phyloP scores from a whole-genome alignment of 768 basidiomycete genomes.

The Boletellus ananiceps region DNA sequence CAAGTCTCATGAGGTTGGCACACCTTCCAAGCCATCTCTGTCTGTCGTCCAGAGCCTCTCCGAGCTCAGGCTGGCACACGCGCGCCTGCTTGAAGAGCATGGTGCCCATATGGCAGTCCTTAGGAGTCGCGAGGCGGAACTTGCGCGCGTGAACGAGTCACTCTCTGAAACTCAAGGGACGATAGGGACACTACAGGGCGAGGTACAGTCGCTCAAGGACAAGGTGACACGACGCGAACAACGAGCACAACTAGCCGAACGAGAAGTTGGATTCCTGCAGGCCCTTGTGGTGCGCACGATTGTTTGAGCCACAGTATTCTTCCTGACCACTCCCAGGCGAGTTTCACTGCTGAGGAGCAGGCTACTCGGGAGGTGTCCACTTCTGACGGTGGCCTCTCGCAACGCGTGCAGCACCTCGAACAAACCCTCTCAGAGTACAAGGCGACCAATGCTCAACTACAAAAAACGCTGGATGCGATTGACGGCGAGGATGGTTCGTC shows the following conservation, averaged over 20 bases:
- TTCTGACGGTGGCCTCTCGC: constrained; percentile 31
- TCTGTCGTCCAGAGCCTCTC: constrained; percentile 57
- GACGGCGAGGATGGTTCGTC: constrained; percentile 30
- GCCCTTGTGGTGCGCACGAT: constrained; percentile 56
- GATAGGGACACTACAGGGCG: constrained; percentile 32
- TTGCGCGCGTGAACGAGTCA: constrained; percentile 37
- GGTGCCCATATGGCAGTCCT: constrained; percentile 54
- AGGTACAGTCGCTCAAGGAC: constrained; percentile 38
- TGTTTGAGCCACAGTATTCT: background rate
- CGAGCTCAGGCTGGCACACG: constrained; percentile 56
- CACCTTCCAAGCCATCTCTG: constrained; percentile 45
- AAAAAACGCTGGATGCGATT: constrained; percentile 44
- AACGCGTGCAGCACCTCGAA: constrained; percentile 53
- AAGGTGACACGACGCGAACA: constrained; percentile 36
- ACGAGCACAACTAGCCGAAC: constrained; percentile 42
- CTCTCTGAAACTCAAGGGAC: constrained; percentile 35
- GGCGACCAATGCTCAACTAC: constrained; percentile 40
- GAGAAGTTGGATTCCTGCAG: constrained; percentile 63
- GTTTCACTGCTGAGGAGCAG: constrained; percentile 56
- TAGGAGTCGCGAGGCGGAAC: constrained; percentile 49
- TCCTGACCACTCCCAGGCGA: constrained; percentile 40
- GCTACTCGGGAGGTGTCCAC: constrained; percentile 30
- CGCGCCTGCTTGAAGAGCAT: constrained; percentile 61
- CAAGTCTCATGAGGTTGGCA: constrained; percentile 30
- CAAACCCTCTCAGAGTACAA: constrained; percentile 54